Evolutionary conservation across 306 rosid species (phyloP).

Genomic region (Citrullus amarus): DNA sequence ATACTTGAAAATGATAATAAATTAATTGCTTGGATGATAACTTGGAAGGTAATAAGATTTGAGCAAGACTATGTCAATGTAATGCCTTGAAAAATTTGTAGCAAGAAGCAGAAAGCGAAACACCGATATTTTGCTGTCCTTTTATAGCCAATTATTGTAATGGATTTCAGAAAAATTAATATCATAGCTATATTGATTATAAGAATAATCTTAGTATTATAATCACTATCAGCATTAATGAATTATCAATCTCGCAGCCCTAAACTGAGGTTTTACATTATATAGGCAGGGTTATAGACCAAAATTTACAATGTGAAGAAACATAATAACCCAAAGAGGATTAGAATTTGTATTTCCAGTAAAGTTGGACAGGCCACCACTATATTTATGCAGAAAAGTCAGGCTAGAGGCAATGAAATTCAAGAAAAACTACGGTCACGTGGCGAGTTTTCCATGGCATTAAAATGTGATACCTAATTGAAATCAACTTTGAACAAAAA

Average conservation of each 20-base stretch:
- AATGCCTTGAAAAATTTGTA: background rate
- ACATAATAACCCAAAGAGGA: background rate
- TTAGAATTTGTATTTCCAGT: background rate
- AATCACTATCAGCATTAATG: background rate
- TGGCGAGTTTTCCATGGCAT: background rate
- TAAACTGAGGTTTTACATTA: background rate
- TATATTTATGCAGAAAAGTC: background rate
- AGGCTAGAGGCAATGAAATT: background rate
- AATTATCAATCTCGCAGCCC: background rate
- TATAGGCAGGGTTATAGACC: background rate
- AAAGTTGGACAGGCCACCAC: background rate
- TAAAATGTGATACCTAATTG: background rate
- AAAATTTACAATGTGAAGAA: background rate
- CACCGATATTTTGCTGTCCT: background rate
- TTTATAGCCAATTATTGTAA: background rate
- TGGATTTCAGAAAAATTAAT: background rate
- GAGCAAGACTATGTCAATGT: background rate
- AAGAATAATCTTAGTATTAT: background rate
- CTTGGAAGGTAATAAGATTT: background rate
- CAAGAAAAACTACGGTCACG: background rate
- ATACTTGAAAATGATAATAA: constrained; percentile 11
- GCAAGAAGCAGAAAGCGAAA: background rate
- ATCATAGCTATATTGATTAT: background rate
- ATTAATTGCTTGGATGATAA: background rate
- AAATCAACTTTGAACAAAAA: background rate